Percentiles rank a stretch among this genome's conserved stretches.
Evolutionary conservation across 257 asterid species (phyloP).

Genomic region (Primulina huaijiensis): DNA sequence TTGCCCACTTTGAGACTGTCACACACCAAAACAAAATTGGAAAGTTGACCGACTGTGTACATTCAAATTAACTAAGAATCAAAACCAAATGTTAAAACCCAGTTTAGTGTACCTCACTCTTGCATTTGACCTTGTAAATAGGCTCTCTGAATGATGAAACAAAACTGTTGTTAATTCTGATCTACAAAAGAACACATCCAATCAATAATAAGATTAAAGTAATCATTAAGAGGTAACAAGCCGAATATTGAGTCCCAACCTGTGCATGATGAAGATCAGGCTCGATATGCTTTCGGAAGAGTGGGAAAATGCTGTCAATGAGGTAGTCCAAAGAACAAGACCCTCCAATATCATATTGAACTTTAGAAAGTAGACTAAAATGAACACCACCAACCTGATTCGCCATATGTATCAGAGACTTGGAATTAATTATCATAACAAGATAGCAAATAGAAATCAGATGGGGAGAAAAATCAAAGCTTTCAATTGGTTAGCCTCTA

Average conservation of each 20-base stretch:
- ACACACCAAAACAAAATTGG: slow-evolving; percentile 21
- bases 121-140: slow-evolving; percentile 96
- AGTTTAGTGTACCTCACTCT: slow-evolving; percentile 66
- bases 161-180: slow-evolving; percentile 97
- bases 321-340: slow-evolving; percentile 96
- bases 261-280: slow-evolving; percentile 99
- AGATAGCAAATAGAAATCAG: slow-evolving; percentile 15
- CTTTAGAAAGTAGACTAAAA: slow-evolving; percentile 98
- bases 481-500: background rate
- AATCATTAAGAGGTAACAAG: slow-evolving; percentile 20
- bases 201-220: slow-evolving; percentile 35
- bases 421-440: slow-evolving; percentile 18
- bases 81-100: slow-evolving; percentile 3
- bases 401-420: slow-evolving; percentile 26
- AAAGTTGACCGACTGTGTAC: background rate
- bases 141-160: slow-evolving; percentile 99
- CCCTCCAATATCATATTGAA: slow-evolving; percentile 95
- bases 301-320: slow-evolving; percentile 98
- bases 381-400: slow-evolving; percentile 98
- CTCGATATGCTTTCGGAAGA: slow-evolving; percentile 92
- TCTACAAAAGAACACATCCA: slow-evolving; percentile 56
- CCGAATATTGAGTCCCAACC: slow-evolving; percentile 44
- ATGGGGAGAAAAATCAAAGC: background rate
- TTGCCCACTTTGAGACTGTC: slow-evolving; percentile 60
- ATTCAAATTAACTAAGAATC: background rate